These are phyloP conservation scores for Xylariaceae sp. DNA, from an alignment of 2,329 filamentous ascomycete species.

Conservation along the genomic window DNA sequence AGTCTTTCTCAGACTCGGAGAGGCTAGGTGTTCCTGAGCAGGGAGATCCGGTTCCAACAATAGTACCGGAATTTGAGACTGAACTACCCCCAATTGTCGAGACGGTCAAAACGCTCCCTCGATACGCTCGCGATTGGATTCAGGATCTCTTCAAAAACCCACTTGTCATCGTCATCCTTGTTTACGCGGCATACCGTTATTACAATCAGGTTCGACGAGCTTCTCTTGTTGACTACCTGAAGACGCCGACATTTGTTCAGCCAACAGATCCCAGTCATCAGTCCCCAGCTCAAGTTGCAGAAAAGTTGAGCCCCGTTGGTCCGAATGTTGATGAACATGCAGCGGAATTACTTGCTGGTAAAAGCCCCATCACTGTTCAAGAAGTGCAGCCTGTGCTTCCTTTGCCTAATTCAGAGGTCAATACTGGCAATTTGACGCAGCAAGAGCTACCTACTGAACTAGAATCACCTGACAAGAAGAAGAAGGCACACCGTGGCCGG, in stretches of 20 bases:
- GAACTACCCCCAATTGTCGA: slow-evolving; percentile 55
- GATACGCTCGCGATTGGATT: slow-evolving; percentile 56
- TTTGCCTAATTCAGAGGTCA: slow-evolving; percentile 29
- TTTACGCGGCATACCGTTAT: slow-evolving; percentile 50
- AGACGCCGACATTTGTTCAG: slow-evolving; percentile 33
- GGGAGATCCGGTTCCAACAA: slow-evolving; percentile 42
- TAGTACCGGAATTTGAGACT: slow-evolving; percentile 35
- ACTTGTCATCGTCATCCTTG: slow-evolving; percentile 40
- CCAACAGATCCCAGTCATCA: slow-evolving; percentile 25
- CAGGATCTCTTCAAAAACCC: slow-evolving; percentile 57
- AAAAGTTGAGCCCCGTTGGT: not conserved
- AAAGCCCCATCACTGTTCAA: slow-evolving; percentile 24
- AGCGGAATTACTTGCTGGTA: not conserved
- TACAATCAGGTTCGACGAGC: slow-evolving; percentile 53
- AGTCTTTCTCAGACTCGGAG: slow-evolving; percentile 31
- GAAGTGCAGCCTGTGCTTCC: slow-evolving; percentile 25
- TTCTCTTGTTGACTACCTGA: slow-evolving; percentile 22
- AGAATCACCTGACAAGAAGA: slow-evolving; percentile 59
- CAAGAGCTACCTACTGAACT: slow-evolving; percentile 39
- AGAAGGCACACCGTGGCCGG: slow-evolving; percentile 73
- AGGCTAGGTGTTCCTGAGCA: slow-evolving; percentile 39
- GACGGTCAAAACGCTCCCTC: slow-evolving; percentile 58
- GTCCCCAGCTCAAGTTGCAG: not conserved
- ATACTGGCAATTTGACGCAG: slow-evolving; percentile 16
- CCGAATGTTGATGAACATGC: not conserved